Conservation (phyloP, 2,329 filamentous ascomycete species). For the Cyanodermella asteris region DNA sequence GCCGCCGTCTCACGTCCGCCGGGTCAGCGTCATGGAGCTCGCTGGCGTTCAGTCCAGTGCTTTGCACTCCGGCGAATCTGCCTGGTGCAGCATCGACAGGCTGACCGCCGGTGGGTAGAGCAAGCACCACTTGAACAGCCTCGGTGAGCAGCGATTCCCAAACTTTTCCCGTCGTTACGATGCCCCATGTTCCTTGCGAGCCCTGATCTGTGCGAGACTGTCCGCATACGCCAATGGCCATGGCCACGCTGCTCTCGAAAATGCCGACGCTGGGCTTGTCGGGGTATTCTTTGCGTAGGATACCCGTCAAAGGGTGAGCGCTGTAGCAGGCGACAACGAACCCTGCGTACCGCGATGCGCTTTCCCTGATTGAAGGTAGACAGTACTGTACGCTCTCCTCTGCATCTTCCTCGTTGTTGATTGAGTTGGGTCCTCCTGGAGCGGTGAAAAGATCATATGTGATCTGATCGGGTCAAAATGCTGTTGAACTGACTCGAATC, state of each 20-base stretch:
- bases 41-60: constrained; percentile 57
- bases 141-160: constrained; percentile 54
- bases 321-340: constrained; percentile 80
- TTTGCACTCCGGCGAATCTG: constrained; percentile 56
- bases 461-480: constrained; percentile 2
- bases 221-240: constrained; percentile 32
- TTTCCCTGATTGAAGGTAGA: constrained; percentile 28
- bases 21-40: constrained; percentile 53
- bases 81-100: constrained; percentile 13
- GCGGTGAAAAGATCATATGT: constrained; percentile 43
- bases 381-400: constrained; percentile 39
- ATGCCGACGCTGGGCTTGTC: constrained; percentile 36
- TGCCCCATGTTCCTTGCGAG: constrained; percentile 44
- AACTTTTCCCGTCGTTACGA: constrained; percentile 67
- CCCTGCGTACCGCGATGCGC: constrained; percentile 42
- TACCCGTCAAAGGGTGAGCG: constrained; percentile 51
- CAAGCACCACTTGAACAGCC: constrained; percentile 45
- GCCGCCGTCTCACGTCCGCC: constrained; percentile 39
- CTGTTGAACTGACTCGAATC: background rate
- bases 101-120: constrained; percentile 16
- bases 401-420: constrained; percentile 55
- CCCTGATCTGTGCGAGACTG: background rate
- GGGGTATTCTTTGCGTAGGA: constrained; percentile 27
- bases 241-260: constrained; percentile 60
- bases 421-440: constrained; percentile 44